A percentile compares a stretch with the other conserved stretches of the same genome.
Conservation (phyloP, 2,329 filamentous ascomycete species). For the Colletotrichum gloeosporioides region DNA sequence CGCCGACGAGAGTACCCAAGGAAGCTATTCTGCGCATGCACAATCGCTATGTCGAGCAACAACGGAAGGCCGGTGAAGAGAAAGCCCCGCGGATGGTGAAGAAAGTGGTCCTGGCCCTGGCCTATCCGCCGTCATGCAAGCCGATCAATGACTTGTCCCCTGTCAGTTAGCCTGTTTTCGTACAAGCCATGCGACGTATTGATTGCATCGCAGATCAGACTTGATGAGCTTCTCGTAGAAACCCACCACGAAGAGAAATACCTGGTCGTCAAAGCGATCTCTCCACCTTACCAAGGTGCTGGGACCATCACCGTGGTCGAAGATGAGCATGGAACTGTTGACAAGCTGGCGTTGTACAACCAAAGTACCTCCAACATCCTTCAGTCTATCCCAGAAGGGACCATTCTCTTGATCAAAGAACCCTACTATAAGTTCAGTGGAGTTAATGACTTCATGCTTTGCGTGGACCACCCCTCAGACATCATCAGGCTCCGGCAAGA, state of each 20-base stretch:
- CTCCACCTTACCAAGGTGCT: conserved; percentile 35
- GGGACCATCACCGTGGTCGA: conserved; percentile 39
- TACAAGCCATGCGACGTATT: not conserved
- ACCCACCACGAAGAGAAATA: conserved; percentile 38
- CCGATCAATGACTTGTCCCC: conserved; percentile 9
- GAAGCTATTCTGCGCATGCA: conserved; percentile 22
- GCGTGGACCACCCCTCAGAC: conserved; percentile 40
- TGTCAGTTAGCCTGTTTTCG: not conserved
- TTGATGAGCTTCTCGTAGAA: conserved; percentile 34
- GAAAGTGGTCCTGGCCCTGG: conserved; percentile 26
- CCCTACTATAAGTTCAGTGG: conserved; percentile 40
- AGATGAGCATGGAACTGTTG: conserved; percentile 38
- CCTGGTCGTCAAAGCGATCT: conserved; percentile 34
- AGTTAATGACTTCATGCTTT: conserved; percentile 35
- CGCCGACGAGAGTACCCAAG: conserved; percentile 3
- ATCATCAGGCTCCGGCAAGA: conserved; percentile 30
- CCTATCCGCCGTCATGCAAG: conserved; percentile 25
- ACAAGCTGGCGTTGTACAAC: conserved; percentile 44
- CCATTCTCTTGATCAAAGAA: conserved; percentile 39
- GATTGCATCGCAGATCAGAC: conserved; percentile 27
- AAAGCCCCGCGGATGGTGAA: conserved; percentile 28
- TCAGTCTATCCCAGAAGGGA: conserved; percentile 34
- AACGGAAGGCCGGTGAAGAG: not conserved
- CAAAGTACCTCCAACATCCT: conserved; percentile 35
- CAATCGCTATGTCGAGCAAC: conserved; percentile 24